phyloP scores from a whole-genome alignment of 768 basidiomycete genomes.

The Nidula microcarpa region DNA sequence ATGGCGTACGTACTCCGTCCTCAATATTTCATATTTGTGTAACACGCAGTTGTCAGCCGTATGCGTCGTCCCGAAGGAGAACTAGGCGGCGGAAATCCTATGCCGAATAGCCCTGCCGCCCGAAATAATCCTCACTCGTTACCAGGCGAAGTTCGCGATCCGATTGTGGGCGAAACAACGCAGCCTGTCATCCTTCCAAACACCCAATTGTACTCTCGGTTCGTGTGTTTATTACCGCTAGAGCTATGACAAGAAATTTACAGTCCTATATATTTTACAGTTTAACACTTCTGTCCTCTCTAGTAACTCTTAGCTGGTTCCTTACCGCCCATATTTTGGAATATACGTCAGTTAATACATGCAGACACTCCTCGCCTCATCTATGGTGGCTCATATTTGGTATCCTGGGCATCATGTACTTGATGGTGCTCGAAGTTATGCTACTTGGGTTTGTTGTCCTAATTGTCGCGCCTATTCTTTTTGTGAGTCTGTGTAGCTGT shows the following conservation, averaged over 20 bases:
- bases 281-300: conserved; percentile 60
- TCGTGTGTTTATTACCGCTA: conserved; percentile 15
- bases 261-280: conserved; percentile 23
- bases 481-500: conserved; percentile 46
- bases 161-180: background rate
- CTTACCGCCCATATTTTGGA: conserved; percentile 75
- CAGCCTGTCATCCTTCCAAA: conserved; percentile 7
- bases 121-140: no score
- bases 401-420: conserved; percentile 75
- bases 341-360: conserved; percentile 73
- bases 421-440: conserved; percentile 67
- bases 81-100: background rate
- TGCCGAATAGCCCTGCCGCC: no score
- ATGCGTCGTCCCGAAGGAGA: background rate
- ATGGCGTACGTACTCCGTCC: conserved; percentile 18
- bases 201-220: conserved; percentile 35
- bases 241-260: conserved; percentile 15
- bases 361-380: conserved; percentile 71
- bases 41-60: background rate
- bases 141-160: no score
- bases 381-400: conserved; percentile 87
- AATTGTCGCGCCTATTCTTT: conserved; percentile 73
- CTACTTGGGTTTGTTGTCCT: conserved; percentile 75
- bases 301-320: conserved; percentile 81
- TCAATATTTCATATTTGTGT: background rate